A percentile compares a stretch with the other conserved stretches of the same genome.
phyloP scores from a whole-genome alignment of 106 monocot species.

The Dioscorea zingiberensis region DNA sequence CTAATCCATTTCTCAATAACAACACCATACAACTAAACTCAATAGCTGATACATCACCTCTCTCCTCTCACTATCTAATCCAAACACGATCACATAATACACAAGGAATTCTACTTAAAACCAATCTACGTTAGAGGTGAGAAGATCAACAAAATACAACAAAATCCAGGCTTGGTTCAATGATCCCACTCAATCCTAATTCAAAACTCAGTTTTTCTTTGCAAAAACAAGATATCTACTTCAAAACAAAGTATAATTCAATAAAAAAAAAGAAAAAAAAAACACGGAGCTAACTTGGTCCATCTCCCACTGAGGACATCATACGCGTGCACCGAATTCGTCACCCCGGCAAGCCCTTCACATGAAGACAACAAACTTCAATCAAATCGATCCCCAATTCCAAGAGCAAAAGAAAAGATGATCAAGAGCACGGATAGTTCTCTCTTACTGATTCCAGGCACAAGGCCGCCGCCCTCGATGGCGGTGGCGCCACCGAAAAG shows the following conservation, averaged over 20 bases:
- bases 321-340: slow-evolving; percentile 81
- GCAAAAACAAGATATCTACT: background rate
- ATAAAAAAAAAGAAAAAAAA: background rate
- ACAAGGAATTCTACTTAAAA: too few species aligned
- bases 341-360: slow-evolving; percentile 88
- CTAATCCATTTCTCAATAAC: too few species aligned
- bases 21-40: too few species aligned
- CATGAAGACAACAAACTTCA: background rate
- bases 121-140: too few species aligned
- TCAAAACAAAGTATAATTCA: background rate
- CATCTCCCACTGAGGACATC: slow-evolving; percentile 72
- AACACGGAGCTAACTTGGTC: slow-evolving; percentile 41
- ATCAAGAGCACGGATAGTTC: background rate
- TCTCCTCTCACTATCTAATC: too few species aligned
- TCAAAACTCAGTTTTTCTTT: background rate
- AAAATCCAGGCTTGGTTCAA: too few species aligned
- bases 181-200: too few species aligned
- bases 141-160: too few species aligned
- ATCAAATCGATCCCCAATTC: background rate
- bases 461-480: slow-evolving; percentile 67
- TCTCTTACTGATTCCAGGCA: slow-evolving; percentile 67
- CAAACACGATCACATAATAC: too few species aligned
- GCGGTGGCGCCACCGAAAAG: slow-evolving; percentile 97
- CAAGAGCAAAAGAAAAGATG: background rate
- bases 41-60: too few species aligned